Percentiles rank a stretch among this genome's conserved stretches.
Evolutionary conservation across 495 filamentous ascomycete genomes (phyloP).

Genomic region (Podospora comata): DNA sequence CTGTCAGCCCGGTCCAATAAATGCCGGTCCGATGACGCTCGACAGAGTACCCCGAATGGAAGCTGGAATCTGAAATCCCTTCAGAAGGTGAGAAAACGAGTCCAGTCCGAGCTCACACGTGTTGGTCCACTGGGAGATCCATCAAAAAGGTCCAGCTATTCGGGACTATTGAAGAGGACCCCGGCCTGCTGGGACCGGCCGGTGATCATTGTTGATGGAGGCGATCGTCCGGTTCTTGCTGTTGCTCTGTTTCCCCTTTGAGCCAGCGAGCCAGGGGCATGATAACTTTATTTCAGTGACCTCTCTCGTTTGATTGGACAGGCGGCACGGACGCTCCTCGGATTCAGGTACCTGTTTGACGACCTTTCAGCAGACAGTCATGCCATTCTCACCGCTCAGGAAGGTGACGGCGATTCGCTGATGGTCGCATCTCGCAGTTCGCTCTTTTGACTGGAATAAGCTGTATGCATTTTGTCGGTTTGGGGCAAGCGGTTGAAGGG

Average conservation of each 20-base stretch:
- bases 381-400: not conserved
- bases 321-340: not conserved
- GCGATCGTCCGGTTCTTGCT: not conserved
- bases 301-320: not conserved
- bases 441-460: not conserved
- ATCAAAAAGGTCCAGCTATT: not conserved
- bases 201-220: not conserved
- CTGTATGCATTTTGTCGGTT: not conserved
- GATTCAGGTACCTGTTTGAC: not conserved
- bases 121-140: not conserved
- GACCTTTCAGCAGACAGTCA: not conserved
- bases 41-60: not conserved
- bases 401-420: not conserved
- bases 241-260: not conserved
- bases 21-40: not conserved
- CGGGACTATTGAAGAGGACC: not conserved
- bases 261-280: not conserved
- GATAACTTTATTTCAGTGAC: not conserved
- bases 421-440: not conserved
- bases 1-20: not conserved
- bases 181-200: not conserved
- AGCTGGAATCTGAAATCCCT: not conserved
- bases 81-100: not conserved
- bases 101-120: not conserved
- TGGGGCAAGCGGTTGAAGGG: not conserved